Evolutionary conservation across 192 early-diverging fungal species (phyloP), one percentile per base, ranked within the genome.

Genomic region (Blastocladiella britannica): DNA sequence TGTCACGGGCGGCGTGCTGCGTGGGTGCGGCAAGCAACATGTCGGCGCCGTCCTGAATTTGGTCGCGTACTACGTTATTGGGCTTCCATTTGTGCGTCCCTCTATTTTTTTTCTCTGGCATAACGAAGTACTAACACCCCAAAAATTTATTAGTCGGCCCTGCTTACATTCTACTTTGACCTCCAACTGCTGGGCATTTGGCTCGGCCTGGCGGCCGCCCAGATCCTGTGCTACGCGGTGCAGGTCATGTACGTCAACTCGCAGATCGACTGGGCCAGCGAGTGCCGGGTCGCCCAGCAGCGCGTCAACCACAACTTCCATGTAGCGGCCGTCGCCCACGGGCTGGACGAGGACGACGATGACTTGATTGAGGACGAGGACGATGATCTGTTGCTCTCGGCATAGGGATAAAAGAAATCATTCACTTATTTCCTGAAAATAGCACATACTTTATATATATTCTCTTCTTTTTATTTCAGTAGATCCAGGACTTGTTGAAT

Each of bases 1-100:
- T 60, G 59, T 25, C 75, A 77, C 78, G 9, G 75, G 78, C 4
- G 87, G 82, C 28, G 73, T 81, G 3, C 62, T 91, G 20, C 73
- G 87, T 30, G 88, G 88, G 28, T 76, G 79, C n/a, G 88, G 87
- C 23, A 67, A 78, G 5, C 87, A 84, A 56, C 72, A 85, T 12
- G 57, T 82, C 56, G 86, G 68, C 5, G 78, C 78, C 15, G 60
- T 63, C 25, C 52, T 82, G 54, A 78, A 79, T 60, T 52, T 82
- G 56, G 58, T 74, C 30, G 64, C 69, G 20, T 87, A 86, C 60
- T 89, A 89, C 63, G 53, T 78, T 15, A 56, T 85, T 12, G 84
- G 76, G 5, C 58, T 87, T 52, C 87, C 85, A 5, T n/a, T 79
- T 9, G 79, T 77, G 7, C 62, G 78, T 9, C 27, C 72, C 25